Evolutionary conservation across 257 asterid species (phyloP), one percentile per base, ranked within the genome.

Genomic region (Solanum bulbocastanum): DNA sequence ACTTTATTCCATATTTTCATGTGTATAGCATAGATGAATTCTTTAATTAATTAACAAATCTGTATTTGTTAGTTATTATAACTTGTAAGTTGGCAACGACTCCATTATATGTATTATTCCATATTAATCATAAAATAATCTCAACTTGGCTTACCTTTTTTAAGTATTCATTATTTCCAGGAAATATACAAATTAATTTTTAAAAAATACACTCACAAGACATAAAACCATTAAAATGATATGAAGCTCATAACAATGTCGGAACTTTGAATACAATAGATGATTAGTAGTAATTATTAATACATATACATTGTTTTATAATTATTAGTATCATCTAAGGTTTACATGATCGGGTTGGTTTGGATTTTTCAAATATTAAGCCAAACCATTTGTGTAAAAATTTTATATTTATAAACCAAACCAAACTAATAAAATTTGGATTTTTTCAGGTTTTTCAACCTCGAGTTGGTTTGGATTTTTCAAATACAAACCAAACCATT

Each of bases 71-170:
- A 46, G 68, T 49, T 81, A 81, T 81, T 30, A 30, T 30, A 30
- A 30, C 30, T 30, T 46, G 25, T 27, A 81, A 81, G 66, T 85
- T 66, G 87, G 87, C 79, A 85, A 35, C n/a, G 35, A 84, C 60
- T 87, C 74, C 88, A 90, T 92, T 87, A 90, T 90, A 87, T 87
- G 88, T 85, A 37, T 83, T 78, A 85, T 6, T 22, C 27, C 20
- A 23, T 37, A 39, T 37, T 69, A 23, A 14, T 6, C 73, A 84
- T 46, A 66, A 58, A 84, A 75, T 73, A 87, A 68, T 83, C 86
- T 73, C 86, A 68, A 78, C 87, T 88, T 87, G 92, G 87, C 60
- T 88, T 87, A 18, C 84, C 10, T 75, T 90, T 83, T 30, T 83
- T 78, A 79, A 85, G 86, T 5, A 10, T 5, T 74, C 30, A 23